These are phyloP conservation scores for Akanthomyces uredinophilus DNA, from an alignment of 2,329 filamentous ascomycete species.

Conservation along the genomic window DNA sequence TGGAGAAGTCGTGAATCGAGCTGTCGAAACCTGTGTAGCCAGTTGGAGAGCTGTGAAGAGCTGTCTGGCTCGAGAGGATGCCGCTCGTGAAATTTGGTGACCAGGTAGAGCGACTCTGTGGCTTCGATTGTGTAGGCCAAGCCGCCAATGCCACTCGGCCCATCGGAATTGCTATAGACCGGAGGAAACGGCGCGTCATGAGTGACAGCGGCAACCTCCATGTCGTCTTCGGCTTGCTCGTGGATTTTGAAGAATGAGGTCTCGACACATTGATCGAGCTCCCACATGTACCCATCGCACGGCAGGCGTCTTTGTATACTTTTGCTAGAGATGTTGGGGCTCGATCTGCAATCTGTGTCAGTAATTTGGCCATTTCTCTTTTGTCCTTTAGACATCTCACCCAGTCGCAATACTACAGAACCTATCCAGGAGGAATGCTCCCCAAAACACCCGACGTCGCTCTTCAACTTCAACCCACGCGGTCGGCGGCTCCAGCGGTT, in stretches of 20 bases:
- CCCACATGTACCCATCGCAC: slow-evolving; percentile 35
- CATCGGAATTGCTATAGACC: slow-evolving; percentile 1
- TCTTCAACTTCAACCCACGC: slow-evolving; percentile 35
- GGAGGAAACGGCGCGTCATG: slow-evolving; percentile 20
- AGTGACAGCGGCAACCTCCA: slow-evolving; percentile 21
- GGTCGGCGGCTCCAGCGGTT: slow-evolving; percentile 6
- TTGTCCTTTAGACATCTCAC: slow-evolving; percentile 25
- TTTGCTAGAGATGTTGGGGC: slow-evolving; percentile 8
- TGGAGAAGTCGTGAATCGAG: slow-evolving; percentile 38
- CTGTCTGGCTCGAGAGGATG: slow-evolving; percentile 34
- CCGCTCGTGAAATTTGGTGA: slow-evolving; percentile 39
- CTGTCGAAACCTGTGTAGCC: slow-evolving; percentile 42
- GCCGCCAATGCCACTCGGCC: slow-evolving; percentile 25
- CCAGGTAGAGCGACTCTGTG: slow-evolving; percentile 37
- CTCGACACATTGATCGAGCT: slow-evolving; percentile 28
- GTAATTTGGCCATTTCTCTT: slow-evolving; percentile 13
- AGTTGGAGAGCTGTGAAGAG: slow-evolving; percentile 32
- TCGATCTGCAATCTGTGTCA: slow-evolving; percentile 31
- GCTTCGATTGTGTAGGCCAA: slow-evolving; percentile 43
- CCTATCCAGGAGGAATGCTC: slow-evolving; percentile 35
- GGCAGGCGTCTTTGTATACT: slow-evolving; percentile 30
- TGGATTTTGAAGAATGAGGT: slow-evolving; percentile 20
- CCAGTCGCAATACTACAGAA: slow-evolving; percentile 37
- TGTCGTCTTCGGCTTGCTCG: slow-evolving; percentile 25
- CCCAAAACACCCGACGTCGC: slow-evolving; percentile 37